Conservation (phyloP, 2,329 filamentous ascomycete genomes). For the Verticillium nubilum region DNA sequence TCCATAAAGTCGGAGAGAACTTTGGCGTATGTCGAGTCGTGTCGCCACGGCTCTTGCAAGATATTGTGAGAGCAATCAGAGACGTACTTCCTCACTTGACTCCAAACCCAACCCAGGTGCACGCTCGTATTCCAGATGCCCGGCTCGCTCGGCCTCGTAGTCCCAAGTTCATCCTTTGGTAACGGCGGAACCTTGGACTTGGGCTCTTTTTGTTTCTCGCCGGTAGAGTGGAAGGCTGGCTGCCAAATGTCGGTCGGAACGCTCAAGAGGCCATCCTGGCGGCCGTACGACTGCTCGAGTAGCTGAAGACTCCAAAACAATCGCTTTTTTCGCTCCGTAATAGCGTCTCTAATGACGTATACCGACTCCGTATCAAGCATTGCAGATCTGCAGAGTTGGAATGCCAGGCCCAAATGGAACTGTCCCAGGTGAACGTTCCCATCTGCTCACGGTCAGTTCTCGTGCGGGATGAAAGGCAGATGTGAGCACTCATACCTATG, state of each 20-base stretch:
- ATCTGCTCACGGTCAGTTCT: conserved; percentile 25
- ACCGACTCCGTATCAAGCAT: conserved; percentile 37
- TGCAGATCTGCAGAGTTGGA: conserved; percentile 44
- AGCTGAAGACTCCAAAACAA: conserved; percentile 47
- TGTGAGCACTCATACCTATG: conserved; percentile 28
- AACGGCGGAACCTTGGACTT: conserved; percentile 33
- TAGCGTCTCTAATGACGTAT: conserved; percentile 28
- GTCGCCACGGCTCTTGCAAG: conserved; percentile 43
- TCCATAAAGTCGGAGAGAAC: conserved; percentile 46
- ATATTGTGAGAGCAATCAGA: conserved; percentile 40
- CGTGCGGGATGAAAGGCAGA: neutral
- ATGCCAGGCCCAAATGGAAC: conserved; percentile 43
- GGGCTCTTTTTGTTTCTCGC: conserved; percentile 16
- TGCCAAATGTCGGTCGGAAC: conserved; percentile 35
- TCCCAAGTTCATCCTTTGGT: conserved; percentile 38
- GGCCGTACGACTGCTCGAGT: conserved; percentile 43
- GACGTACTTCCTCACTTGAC: conserved; percentile 37
- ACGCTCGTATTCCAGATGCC: conserved; percentile 46
- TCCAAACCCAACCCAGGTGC: conserved; percentile 47
- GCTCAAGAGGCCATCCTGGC: conserved; percentile 36
- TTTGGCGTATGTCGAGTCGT: conserved; percentile 45
- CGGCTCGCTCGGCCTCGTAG: conserved; percentile 29
- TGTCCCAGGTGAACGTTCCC: conserved; percentile 42
- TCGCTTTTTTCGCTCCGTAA: conserved; percentile 38
- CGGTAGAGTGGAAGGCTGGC: conserved; percentile 21